phyloP scores from a whole-genome alignment of 108 stramenopile species.

The Licmophora abbreviata region DNA sequence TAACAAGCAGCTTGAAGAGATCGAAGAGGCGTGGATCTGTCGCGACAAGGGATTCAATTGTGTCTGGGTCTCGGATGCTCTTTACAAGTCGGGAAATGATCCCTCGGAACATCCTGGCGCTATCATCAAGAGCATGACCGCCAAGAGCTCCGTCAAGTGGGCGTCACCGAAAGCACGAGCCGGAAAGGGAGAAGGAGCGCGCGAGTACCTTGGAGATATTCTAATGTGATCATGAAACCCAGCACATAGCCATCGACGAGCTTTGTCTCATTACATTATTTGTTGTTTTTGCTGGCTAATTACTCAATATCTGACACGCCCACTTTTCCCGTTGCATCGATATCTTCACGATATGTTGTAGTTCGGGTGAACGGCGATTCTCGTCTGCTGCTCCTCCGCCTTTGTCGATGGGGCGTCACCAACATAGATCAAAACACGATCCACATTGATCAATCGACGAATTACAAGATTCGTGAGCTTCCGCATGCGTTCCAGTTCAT shows the following conservation, averaged over 20 bases:
- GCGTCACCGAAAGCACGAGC: constrained; percentile 70
- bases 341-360: constrained; percentile 22
- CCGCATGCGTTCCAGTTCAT: constrained; percentile 64
- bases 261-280: not conserved
- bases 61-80: constrained; percentile 74
- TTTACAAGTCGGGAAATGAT: constrained; percentile 79
- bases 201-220: constrained; percentile 89
- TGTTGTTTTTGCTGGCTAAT: not conserved
- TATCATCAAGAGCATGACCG: constrained; percentile 70
- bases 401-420: constrained; percentile 46
- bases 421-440: constrained; percentile 66
- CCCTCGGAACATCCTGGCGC: constrained; percentile 76
- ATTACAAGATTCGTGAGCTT: constrained; percentile 85
- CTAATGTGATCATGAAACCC: constrained; percentile 52
- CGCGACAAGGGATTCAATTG: constrained; percentile 79
- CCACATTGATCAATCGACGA: constrained; percentile 67
- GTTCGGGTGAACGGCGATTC: constrained; percentile 82
- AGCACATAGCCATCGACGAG: not conserved
- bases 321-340: not conserved
- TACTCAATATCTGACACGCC: not conserved
- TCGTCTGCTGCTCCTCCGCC: constrained; percentile 47
- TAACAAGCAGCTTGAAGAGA: constrained; percentile 71
- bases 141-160: constrained; percentile 75
- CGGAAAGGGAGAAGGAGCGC: constrained; percentile 83
- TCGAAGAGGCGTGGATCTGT: constrained; percentile 81